Evolutionary conservation across 2,329 filamentous ascomycete species (phyloP).

Genomic region (Xylaria sp.): DNA sequence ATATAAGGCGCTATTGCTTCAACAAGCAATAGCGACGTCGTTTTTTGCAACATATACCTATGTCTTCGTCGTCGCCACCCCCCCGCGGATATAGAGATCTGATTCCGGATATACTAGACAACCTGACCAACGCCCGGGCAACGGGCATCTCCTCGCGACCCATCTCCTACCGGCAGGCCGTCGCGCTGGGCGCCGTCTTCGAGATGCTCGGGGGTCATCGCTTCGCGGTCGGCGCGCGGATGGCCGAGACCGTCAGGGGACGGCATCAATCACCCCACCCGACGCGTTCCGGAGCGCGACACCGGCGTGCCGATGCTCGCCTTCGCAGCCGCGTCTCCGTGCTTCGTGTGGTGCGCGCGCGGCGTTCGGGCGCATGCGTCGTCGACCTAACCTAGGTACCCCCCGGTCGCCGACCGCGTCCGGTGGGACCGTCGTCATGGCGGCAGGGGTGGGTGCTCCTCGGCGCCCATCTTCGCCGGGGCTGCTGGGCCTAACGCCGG

Average conservation of each 20-base stretch:
- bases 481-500: constrained; percentile 71
- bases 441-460: constrained; percentile 71
- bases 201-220: constrained; percentile 69
- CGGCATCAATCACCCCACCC: constrained; percentile 71
- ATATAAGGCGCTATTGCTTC: constrained; percentile 11
- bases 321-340: constrained; percentile 67
- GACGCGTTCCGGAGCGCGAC: constrained; percentile 58
- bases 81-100: constrained; percentile 51
- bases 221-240: constrained; percentile 68
- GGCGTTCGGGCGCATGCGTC: constrained; percentile 75
- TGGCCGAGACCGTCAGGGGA: constrained; percentile 80
- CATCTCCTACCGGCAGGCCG: constrained; percentile 69
- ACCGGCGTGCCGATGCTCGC: constrained; percentile 70
- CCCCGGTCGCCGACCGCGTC: constrained; percentile 66
- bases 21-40: neutral
- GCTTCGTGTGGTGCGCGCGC: constrained; percentile 81
- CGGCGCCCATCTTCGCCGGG: constrained; percentile 77
- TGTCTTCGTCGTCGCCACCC: constrained; percentile 74
- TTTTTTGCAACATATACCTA: constrained; percentile 57
- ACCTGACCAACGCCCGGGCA: constrained; percentile 84
- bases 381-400: constrained; percentile 72
- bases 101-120: constrained; percentile 58
- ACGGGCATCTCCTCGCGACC: constrained; percentile 82
- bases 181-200: constrained; percentile 67
- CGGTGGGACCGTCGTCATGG: constrained; percentile 72